These are phyloP conservation scores for Fremontodendron californicum DNA, from an alignment of 345 rosid species.

Conservation along the genomic window DNA sequence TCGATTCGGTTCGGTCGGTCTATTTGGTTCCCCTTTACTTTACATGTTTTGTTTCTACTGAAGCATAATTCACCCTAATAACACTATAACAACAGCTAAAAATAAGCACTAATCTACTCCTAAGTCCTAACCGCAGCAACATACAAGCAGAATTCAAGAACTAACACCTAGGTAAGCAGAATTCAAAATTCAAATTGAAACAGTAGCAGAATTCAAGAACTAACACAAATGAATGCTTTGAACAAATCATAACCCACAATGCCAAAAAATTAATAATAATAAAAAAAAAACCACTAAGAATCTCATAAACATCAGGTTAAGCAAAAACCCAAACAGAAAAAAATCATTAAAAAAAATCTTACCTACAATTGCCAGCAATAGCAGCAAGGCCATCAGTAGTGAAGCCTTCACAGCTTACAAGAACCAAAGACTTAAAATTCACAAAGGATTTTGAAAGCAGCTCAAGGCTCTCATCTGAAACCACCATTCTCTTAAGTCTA, in stretches of 20 bases:
- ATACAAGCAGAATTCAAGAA: no score
- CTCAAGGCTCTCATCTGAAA: conserved; percentile 74
- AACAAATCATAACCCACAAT: background rate
- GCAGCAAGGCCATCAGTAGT: conserved; percentile 84
- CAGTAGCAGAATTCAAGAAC: no score
- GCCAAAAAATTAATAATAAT: background rate
- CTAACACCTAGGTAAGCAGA: no score
- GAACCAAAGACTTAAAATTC: conserved; percentile 81
- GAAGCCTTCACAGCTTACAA: conserved; percentile 92
- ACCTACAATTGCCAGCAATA: conserved; percentile 89
- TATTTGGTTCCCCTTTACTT: no score
- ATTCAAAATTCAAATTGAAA: no score
- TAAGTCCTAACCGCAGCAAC: no score
- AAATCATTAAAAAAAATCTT: background rate
- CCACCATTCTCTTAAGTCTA: no score
- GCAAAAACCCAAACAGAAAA: background rate
- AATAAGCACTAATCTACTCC: no score
- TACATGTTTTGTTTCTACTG: no score
- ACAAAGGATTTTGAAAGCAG: conserved; percentile 61
- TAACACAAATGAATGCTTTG: background rate
- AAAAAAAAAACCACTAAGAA: background rate
- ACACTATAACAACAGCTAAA: no score
- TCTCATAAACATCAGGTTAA: background rate
- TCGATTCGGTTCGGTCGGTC: no score
- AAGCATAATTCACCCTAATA: no score